Evolutionary conservation across 257 asterid species (phyloP).

Genomic region (Ilex asprella): DNA sequence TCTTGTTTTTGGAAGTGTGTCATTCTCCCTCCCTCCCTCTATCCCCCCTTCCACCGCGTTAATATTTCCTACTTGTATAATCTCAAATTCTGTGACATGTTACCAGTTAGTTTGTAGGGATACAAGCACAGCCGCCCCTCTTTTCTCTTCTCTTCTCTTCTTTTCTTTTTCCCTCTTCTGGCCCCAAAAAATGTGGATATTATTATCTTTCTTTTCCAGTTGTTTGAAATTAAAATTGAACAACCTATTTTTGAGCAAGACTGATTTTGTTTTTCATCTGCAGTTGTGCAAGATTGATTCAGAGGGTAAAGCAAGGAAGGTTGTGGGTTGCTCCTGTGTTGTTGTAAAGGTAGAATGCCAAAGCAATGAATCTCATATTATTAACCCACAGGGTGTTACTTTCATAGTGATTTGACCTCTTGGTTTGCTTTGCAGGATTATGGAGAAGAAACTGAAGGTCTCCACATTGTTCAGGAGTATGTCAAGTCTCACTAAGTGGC

Average conservation of each 20-base stretch:
- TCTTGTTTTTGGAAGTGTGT: background rate
- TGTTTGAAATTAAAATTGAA: no score
- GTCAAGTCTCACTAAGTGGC: conserved; percentile 38
- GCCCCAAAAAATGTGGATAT: no score
- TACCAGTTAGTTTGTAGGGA: no score
- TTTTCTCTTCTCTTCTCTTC: no score
- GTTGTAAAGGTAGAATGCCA: conserved; percentile 50
- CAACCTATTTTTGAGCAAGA: background rate
- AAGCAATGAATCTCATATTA: background rate
- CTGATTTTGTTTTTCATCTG: background rate
- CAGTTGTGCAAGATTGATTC: conserved; percentile 78
- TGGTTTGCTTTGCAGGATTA: conserved; percentile 41
- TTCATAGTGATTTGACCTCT: background rate
- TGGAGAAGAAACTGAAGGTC: conserved; percentile 74
- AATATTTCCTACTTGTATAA: no score
- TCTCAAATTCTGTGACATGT: no score
- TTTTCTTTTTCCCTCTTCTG: no score
- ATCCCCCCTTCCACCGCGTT: no score
- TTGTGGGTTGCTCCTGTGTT: conserved; percentile 59
- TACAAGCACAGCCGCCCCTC: no score
- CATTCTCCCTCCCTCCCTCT: background rate
- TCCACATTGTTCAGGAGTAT: conserved; percentile 63
- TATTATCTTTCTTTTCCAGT: no score
- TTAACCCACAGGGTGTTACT: no score
- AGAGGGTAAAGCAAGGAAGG: conserved; percentile 80